Percentiles rank a stretch among this genome's conserved stretches.
phyloP scores from a whole-genome alignment of 2,329 filamentous ascomycete genomes.

The Phyllosticta citriasiana region DNA sequence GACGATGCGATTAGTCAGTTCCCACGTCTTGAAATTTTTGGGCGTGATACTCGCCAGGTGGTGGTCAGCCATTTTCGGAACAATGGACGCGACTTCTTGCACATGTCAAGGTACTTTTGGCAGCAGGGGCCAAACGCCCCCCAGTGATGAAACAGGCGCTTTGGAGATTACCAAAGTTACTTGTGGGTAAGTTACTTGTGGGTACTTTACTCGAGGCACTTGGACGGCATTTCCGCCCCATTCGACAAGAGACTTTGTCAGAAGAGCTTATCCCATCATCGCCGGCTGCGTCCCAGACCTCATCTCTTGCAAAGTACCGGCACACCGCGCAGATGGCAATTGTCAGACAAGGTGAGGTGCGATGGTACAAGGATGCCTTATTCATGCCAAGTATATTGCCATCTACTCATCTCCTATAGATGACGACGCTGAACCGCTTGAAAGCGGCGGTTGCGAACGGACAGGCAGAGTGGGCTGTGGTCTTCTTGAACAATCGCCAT shows the following conservation, averaged over 20 bases:
- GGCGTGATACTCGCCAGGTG: background rate
- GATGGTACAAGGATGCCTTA: background rate
- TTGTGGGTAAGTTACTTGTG: background rate
- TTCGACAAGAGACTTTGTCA: background rate
- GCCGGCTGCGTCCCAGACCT: background rate
- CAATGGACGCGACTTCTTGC: background rate
- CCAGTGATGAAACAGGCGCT: background rate
- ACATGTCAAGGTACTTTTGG: background rate
- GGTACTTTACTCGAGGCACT: background rate
- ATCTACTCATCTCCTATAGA: background rate
- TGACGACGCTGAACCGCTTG: background rate
- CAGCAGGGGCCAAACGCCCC: background rate
- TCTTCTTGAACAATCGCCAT: background rate
- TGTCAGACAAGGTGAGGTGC: background rate
- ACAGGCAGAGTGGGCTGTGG: background rate
- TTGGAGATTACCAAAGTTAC: background rate
- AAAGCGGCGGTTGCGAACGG: background rate
- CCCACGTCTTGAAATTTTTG: background rate
- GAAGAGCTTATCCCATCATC: background rate
- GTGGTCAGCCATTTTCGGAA: background rate
- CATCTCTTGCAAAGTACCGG: background rate
- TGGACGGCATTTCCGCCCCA: background rate
- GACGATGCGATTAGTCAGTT: background rate
- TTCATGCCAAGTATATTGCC: background rate
- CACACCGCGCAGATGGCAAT: background rate